Base-by-base conservation (phyloP, 345 rosid species). In the Bruguiera sexangula region DNA sequence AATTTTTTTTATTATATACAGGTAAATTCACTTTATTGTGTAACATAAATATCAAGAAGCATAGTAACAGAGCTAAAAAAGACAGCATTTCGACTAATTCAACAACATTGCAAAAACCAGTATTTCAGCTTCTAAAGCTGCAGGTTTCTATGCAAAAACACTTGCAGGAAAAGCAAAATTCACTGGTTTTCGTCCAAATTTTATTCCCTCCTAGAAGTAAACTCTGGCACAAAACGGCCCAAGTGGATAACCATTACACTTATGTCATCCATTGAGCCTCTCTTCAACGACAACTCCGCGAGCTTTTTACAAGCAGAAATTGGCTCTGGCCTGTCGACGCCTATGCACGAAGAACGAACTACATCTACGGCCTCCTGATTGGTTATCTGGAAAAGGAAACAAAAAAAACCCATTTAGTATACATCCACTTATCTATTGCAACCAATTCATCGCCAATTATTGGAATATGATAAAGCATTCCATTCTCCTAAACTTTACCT, bases 361-460 rank as follows among this genome's bases (percentile, higher is more conserved):
- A 83, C 60, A 65, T 91, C 89, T n/a, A 93, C 87, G 20, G 97
- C 98, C 76, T 91, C 98, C 79, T 93, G 94, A 75, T 88, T 86
- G 5, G 81, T 79, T 57, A 93, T 90, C 93, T 87, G 83, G 9
- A 59, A 36, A 37, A 48, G 36, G 36, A 11, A 67, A 27, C 56
- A 13, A 67, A 46, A 46, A 16, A 37, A 39, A 61, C 65, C 37
- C 32, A 19, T 34, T 51, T 13, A 65, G 36, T 3, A 51, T 31
- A 39, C 21, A 37, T 60, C 11, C 61, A 48, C 46, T 31, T 26
- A 34, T 30, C 30, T 13, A 55, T 18, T 8, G 15, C 22, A 56
- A 24, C 30, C 26, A 56, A 24, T 56, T 24, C 30, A 56, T 56
- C 6, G 9, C 26, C 18, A 56, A 22, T 21, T 7, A 56, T 8